These are phyloP conservation scores for Macrophomina phaseolina DNA, from an alignment of 2,329 filamentous ascomycete species.

Conservation along the genomic window DNA sequence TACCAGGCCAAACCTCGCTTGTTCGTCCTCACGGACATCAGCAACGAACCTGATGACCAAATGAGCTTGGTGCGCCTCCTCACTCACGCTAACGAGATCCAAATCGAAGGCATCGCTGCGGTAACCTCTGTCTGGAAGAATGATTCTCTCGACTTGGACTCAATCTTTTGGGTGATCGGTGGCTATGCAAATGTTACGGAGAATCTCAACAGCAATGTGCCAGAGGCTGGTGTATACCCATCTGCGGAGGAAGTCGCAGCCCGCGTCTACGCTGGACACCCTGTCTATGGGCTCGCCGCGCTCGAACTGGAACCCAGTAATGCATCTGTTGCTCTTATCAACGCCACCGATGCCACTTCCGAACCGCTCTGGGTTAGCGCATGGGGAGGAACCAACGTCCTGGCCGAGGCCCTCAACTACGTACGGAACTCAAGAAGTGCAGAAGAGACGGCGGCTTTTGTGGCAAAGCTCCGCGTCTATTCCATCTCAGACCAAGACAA, in stretches of 20 bases:
- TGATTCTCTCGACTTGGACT: slow-evolving; percentile 29
- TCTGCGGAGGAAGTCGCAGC: slow-evolving; percentile 30
- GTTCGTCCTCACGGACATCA: slow-evolving; percentile 33
- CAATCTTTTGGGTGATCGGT: slow-evolving; percentile 35
- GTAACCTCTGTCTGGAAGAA: slow-evolving; percentile 32
- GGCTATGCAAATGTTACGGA: slow-evolving; percentile 42
- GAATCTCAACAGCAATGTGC: slow-evolving; percentile 52
- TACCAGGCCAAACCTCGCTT: slow-evolving; percentile 22
- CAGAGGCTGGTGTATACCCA: slow-evolving; percentile 33
- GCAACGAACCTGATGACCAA: slow-evolving; percentile 33
- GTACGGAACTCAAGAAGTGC: slow-evolving; percentile 37
- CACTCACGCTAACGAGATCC: slow-evolving; percentile 32
- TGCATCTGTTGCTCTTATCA: slow-evolving; percentile 33
- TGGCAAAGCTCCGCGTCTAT: slow-evolving; percentile 56
- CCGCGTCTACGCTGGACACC: slow-evolving; percentile 40
- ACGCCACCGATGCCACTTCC: slow-evolving; percentile 35
- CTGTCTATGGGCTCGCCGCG: slow-evolving; percentile 47
- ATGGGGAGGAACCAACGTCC: slow-evolving; percentile 60
- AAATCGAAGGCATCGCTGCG: slow-evolving; percentile 32
- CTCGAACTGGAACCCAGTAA: slow-evolving; percentile 27
- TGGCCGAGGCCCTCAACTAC: slow-evolving; percentile 55
- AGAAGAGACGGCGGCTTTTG: slow-evolving; percentile 44
- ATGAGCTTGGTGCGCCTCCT: slow-evolving; percentile 32
- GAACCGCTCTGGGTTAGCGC: slow-evolving; percentile 55
- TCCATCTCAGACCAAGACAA: slow-evolving; percentile 61